Conservation (phyloP, 805 yeast genomes). For the Candida golubevii region DNA sequence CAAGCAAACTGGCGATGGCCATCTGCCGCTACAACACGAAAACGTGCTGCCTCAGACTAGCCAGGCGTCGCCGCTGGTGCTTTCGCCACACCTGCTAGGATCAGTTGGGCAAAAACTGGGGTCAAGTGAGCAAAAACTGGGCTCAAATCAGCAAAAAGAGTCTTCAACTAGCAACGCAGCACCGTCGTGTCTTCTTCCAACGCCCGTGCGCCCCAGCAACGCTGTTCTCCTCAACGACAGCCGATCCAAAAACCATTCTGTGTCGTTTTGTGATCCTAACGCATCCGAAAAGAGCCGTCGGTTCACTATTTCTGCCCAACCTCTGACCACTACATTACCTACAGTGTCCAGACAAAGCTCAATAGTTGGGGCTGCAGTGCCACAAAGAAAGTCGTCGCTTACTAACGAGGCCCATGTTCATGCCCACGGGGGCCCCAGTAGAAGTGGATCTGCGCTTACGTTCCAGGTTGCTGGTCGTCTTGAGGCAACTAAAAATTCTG, state of each 20-base stretch:
- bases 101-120: too few relatives aligned
- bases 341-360: slow-evolving; percentile 10
- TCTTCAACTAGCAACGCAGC: not conserved
- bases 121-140: slow-evolving; percentile 6
- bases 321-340: slow-evolving; percentile 28
- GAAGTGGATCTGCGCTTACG: slow-evolving; percentile 11
- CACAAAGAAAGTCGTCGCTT: slow-evolving; percentile 11
- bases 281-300: slow-evolving; percentile 35
- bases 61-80: slow-evolving; percentile 1
- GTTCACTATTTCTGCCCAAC: slow-evolving; percentile 42
- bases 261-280: slow-evolving; percentile 35
- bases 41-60: slow-evolving; percentile 7
- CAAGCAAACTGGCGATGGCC: slow-evolving; percentile 1
- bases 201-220: slow-evolving; percentile 7
- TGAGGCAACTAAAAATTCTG: not conserved
- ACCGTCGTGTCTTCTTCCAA: slow-evolving; percentile 8
- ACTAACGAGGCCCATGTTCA: slow-evolving; percentile 7
- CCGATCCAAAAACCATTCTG: slow-evolving; percentile 17
- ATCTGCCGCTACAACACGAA: slow-evolving; percentile 3
- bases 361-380: slow-evolving; percentile 1
- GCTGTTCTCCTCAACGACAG: slow-evolving; percentile 4
- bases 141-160: slow-evolving; percentile 5
- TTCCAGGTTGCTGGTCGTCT: slow-evolving; percentile 3
- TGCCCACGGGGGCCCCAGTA: slow-evolving; percentile 2
- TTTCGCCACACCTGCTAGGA: not conserved